Base-by-base conservation (phyloP, 2,329 filamentous ascomycete genomes). In the Claviceps sp. region DNA sequence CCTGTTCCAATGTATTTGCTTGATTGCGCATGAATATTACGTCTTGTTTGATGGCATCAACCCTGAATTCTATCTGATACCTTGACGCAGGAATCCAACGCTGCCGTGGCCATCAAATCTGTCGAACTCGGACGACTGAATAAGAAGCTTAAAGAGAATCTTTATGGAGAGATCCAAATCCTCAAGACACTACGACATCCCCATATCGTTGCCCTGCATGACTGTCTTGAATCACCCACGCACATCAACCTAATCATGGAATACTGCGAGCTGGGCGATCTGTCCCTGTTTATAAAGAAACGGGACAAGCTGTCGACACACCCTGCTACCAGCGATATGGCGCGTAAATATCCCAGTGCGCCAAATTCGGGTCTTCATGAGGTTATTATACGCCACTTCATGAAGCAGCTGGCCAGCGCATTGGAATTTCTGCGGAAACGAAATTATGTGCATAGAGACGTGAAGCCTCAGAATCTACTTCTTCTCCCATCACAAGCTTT, bases 221-320 rank as follows among this genome's bases (percentile, higher is more conserved):
- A 95, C 70, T 96, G 90, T 72, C 79, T 91, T 67, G 90, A 97
- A 68, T 85, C 88, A 0, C 74, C 81, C 3, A 84, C 84, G 22
- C 87, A 95, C 64, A 96, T 97, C 70, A 93, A 98, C 70, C 79
- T 98, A 54, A 84, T 97, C 57, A 98, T 97, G 91, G 93, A 98
- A 71, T 97, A 94, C 70, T 97, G 93, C 71, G 89, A 95, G 65
- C 78, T 98, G 42, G 91, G 93, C 22, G 93, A 98, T 64, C 72
- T 98, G 54, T 95, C 93, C 11, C 77, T 91, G 51, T 97, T 98
- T 69, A 96, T 98, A 72, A 95, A 93, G 76, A 94, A 93, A 71
- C 81, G 91, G 55, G 83, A 91, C 55, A 87, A 84, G 63, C 79
- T 96, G 46, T 78, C 76, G 45, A 85, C 84, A 49, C 86, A 95